Base-by-base conservation (phyloP, 2,329 filamentous ascomycete species). In the Aspergillus carbonarius region DNA sequence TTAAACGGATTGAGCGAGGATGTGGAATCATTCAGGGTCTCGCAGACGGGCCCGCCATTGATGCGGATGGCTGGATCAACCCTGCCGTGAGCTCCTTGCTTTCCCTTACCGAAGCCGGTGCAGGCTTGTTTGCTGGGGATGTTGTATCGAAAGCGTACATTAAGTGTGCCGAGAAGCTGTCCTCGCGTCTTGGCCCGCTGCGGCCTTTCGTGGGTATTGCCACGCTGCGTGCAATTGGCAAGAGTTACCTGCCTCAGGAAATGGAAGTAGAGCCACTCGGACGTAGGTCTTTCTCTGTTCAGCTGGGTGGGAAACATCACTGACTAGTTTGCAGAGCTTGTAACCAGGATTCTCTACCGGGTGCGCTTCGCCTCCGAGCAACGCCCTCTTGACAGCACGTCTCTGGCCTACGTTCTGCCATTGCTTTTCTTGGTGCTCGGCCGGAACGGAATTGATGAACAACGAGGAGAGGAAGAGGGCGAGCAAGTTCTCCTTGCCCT, bases 351-450 rank as follows among this genome's bases (percentile, higher is more conserved):
- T 1, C 80, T 99, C 5, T 98, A 98, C 74, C 88, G 93, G 49
- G 80, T 99, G 54, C 89, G 93, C 15, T 96, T 96, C 73, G 85
- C 93, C 37, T 89, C 91, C 54, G 95, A 98, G 72, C 93, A 98
- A 73, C 86, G 93, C n/a, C 92, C 93, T 0, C 92, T 99, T 66
- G 95, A 99, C 72, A 82, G 86, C 2, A 88, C 95, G 4, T 93
- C 93, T 1, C 80, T 98, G 23, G 92, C 90, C 58, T 99, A 98
- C 72, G 86, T 92, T 52, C 79, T 98, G 30, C 92, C 93, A 0
- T 81, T 99, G 15, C 77, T 96, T 3, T 88, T 96, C 66, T 78
- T 91, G 18, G 84, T 98, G 17, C 82, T 99, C 18, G 85, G 86
- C 59, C 87, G 88, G 61, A 92, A 92, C 40, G 93, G 93, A 1